phyloP scores from a whole-genome alignment of 129 eudicot species.

The Escallonia herrerae region DNA sequence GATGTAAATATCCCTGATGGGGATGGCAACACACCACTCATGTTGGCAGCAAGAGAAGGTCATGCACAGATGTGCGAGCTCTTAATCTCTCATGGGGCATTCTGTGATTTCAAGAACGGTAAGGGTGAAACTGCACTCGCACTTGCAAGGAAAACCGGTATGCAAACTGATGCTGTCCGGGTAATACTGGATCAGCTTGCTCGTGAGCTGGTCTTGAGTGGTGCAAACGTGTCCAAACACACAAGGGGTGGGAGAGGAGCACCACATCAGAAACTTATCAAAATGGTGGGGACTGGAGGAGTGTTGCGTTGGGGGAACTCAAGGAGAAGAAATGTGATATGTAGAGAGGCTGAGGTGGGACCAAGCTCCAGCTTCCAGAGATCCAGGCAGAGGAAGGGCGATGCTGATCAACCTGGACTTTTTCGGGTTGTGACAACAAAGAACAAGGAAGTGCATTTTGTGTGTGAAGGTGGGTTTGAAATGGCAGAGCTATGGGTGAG shows the following conservation, averaged over 20 bases:
- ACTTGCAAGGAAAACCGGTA: conserved; percentile 46
- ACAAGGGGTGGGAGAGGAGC: conserved; percentile 74
- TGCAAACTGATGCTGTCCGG: conserved; percentile 31
- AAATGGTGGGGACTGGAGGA: conserved; percentile 49
- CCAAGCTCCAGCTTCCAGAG: conserved; percentile 53
- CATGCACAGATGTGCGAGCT: conserved; percentile 52
- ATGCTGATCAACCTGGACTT: conserved; percentile 44
- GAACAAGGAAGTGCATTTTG: conserved; percentile 93
- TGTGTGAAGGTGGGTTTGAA: conserved; percentile 78
- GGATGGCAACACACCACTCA: conserved; percentile 82
- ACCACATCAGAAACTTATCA: conserved; percentile 50
- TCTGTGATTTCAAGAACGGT: conserved; percentile 39
- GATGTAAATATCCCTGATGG: conserved; percentile 70
- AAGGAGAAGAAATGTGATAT: conserved; percentile 56
- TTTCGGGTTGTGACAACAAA: conserved; percentile 69
- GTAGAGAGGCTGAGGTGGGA: conserved; percentile 65
- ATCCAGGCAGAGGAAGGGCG: conserved; percentile 56
- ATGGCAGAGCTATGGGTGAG: conserved; percentile 88
- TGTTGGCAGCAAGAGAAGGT: conserved; percentile 88
- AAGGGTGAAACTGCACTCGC: conserved; percentile 75
- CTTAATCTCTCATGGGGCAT: conserved; percentile 56
- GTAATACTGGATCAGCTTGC: conserved; percentile 71
- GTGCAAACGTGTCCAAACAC: conserved; percentile 52
- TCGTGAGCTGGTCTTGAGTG: conserved; percentile 48
- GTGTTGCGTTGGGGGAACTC: conserved; percentile 84